Evolutionary conservation across 2,329 filamentous ascomycete species (phyloP), one percentile per base, ranked within the genome.

Genomic region (Cercospora sp.): DNA sequence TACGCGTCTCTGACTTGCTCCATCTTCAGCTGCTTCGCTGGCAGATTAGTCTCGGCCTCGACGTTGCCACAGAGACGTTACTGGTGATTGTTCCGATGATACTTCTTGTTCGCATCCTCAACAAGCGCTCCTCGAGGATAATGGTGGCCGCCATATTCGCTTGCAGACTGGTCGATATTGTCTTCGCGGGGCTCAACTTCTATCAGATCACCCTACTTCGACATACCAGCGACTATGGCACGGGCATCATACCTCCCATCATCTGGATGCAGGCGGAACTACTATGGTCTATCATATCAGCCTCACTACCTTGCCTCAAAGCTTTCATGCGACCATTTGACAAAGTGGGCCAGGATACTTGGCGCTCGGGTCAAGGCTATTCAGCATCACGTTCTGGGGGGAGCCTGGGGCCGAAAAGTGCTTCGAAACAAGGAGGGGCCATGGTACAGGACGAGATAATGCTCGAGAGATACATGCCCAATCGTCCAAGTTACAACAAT

Each of bases 241-340:
- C 65, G 9, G 62, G 37, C 8, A 32, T 72, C 30, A 51, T 70
- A 16, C 66, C 61, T 26, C 34, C 64, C n/a, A 30, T 70, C 4
- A 66, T 70, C n/a, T 72, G 68, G 70, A 67, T 63, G 3, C 64
- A 70, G 58, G 49, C 64, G 4, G 70, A 72, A 51, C 61, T 72
- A 5, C 59, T 72, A 3, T 72, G 70, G 70, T 72, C 70, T n/a
- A 70, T 72, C 40, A 40, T 72, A 32, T 61, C 70, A 1, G 68
- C 68, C 10, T 72, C 70, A 8, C 53, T 72, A 10, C 70, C 70
- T 13, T 72, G 70, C 34, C 61, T 72, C 40, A 70, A 72, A 51
- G 65, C 66, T 3, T 70, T 72, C 62, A 70, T 70, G 66, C 62
- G 63, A 16, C 70, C 70, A 5, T 70, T 72, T 55, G 68, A 72